A percentile compares a stretch with the other conserved stretches of the same genome.
Evolutionary conservation across 2,329 filamentous ascomycete species (phyloP).

Genomic region (Beauveria medogensis): DNA sequence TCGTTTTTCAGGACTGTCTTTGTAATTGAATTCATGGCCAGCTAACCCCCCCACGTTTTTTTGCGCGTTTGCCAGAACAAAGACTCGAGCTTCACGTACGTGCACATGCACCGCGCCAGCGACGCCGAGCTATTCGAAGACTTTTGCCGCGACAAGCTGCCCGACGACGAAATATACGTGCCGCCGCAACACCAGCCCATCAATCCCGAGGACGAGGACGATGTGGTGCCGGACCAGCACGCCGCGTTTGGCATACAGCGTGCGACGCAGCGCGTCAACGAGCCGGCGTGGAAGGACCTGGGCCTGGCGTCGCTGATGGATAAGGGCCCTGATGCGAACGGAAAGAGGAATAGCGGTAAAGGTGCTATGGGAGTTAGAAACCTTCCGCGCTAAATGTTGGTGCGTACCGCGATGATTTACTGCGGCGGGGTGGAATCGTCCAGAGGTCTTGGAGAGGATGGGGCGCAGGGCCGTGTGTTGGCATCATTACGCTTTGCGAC

Average conservation of each 20-base stretch:
- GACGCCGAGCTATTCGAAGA: constrained; percentile 75
- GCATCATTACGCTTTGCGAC: not conserved
- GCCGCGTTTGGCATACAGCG: constrained; percentile 80
- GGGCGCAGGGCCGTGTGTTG: not conserved
- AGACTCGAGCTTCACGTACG: constrained; percentile 65
- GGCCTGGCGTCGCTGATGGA: constrained; percentile 64
- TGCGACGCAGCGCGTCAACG: constrained; percentile 63
- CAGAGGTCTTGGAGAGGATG: not conserved
- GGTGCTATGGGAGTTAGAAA: constrained; percentile 13
- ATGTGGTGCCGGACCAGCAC: constrained; percentile 81
- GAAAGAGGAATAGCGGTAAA: constrained; percentile 13
- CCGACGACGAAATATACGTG: constrained; percentile 77
- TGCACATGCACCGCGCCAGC: constrained; percentile 65
- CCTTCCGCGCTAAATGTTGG: constrained; percentile 17
- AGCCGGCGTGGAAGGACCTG: constrained; percentile 72
- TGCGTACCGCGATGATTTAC: not conserved
- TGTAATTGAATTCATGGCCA: too few relatives aligned
- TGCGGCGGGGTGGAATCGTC: not conserved
- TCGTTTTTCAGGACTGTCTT: too few relatives aligned
- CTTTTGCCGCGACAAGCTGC: constrained; percentile 61
- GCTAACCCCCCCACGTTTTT: too few relatives aligned
- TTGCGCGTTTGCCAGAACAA: constrained; percentile 43
- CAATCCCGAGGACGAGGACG: constrained; percentile 83
- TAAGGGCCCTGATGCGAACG: constrained; percentile 39
- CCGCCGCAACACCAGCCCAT: constrained; percentile 69